Base-by-base conservation (phyloP, 2,329 filamentous ascomycete genomes). In the Scolecobasidium constrictum region DNA sequence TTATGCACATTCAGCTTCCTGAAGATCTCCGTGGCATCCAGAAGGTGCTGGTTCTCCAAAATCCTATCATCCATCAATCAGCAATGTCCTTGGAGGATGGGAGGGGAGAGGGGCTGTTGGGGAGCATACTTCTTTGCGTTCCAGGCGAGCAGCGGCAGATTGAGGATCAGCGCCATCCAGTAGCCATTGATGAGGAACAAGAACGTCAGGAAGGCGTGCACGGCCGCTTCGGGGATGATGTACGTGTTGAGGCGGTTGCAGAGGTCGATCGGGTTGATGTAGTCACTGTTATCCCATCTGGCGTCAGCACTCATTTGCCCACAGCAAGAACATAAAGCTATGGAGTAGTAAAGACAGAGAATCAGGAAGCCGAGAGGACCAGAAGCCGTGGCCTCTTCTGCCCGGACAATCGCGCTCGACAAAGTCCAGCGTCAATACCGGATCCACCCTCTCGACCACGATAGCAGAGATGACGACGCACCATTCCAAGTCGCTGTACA, bases 241-340 rank as follows among this genome's bases (percentile, higher is more conserved):
- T 98, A 98, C 63, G 90, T 93, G 77, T 98, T 98, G 55, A 98
- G 83, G 57, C 92, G 88, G 81, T 98, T 98, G 83, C 92, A 98
- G 52, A 98, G 88, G 58, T 98, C 92, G 72, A 98, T 98, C 36
- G 92, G 92, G 73, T 98, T 98, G 72, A 98, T 98, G 70, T 98
- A 98, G 71, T 98, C 92, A 71, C 87, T 94, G 60, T 46, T n/a
- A 22, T n/a, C n/a, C n/a, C n/a, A n/a, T n/a, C n/a, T n/a, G n/a
- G n/a, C n/a, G n/a, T n/a, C n/a, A n/a, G n/a, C n/a, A n/a, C n/a
- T n/a, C n/a, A n/a, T n/a, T n/a, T n/a, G n/a, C n/a, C n/a, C n/a
- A n/a, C n/a, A n/a, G n/a, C n/a, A n/a, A n/a, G n/a, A n/a, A n/a
- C n/a, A n/a, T n/a, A n/a, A n/a, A n/a, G n/a, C n/a, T n/a, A n/a